Percentiles rank a stretch among this genome's conserved stretches.
Conservation (phyloP, 768 basidiomycete genomes). For the Coprinopsis marcescibilis region DNA sequence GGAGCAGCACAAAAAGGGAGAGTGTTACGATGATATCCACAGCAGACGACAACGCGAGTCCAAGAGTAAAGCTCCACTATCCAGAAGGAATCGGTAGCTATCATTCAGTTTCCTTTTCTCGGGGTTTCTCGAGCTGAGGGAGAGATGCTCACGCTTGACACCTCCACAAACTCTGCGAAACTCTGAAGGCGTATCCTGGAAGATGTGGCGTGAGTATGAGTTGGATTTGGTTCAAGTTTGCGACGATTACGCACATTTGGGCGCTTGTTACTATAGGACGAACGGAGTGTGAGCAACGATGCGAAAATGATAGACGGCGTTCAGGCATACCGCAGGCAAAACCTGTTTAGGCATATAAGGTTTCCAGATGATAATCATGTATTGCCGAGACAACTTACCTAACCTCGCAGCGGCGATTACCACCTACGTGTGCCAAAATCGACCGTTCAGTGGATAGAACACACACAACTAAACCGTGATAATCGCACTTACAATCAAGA, state of each 20-base stretch:
- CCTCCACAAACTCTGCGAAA: slow-evolving; percentile 5
- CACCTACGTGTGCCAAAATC: not conserved
- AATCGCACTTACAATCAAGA: slow-evolving; percentile 1
- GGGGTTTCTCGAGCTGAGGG: not conserved
- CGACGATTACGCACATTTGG: slow-evolving; percentile 6
- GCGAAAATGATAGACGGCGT: not conserved
- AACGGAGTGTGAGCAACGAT: not conserved
- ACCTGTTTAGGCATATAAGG: not conserved
- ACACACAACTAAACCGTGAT: not conserved
- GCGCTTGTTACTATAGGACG: slow-evolving; percentile 3
- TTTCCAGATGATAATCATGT: not conserved
- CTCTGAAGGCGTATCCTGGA: slow-evolving; percentile 7
- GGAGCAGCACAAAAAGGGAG: slow-evolving; percentile 39
- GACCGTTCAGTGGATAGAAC: not conserved
- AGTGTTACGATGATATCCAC: slow-evolving; percentile 45
- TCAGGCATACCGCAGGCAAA: slow-evolving; percentile 11
- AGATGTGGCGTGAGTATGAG: not conserved
- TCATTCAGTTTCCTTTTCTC: too few relatives aligned
- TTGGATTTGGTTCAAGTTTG: not conserved
- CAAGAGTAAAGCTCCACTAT: slow-evolving; percentile 52
- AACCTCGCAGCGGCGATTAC: slow-evolving; percentile 5
- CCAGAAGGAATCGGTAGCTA: not conserved
- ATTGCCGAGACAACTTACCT: slow-evolving; percentile 2
- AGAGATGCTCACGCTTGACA: slow-evolving; percentile 4
- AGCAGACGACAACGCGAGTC: slow-evolving; percentile 42